Conservation (phyloP, 805 yeast species). For the Kodamaea kaohsiungensis region DNA sequence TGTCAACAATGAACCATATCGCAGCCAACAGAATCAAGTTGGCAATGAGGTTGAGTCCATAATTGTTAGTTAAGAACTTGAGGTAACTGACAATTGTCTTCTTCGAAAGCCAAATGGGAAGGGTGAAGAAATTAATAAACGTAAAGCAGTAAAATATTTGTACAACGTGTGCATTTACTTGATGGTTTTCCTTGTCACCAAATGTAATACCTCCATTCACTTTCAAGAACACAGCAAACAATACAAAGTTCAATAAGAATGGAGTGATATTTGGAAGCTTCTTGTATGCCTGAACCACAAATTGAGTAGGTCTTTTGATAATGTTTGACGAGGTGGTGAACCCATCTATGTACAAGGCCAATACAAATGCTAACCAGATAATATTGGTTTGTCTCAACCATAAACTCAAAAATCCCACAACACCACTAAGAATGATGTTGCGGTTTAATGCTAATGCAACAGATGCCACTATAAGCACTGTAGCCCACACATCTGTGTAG, state of each 20-base stretch:
- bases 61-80: conserved; percentile 22
- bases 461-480: conserved; percentile 61
- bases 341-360: conserved; percentile 55
- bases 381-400: conserved; percentile 89
- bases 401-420: conserved; percentile 62
- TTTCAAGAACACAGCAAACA: conserved; percentile 59
- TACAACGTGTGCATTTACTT: conserved; percentile 66
- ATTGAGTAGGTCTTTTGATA: conserved; percentile 17
- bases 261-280: conserved; percentile 44
- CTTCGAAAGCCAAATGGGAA: conserved; percentile 70
- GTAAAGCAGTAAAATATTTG: conserved; percentile 79
- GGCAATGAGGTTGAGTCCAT: conserved; percentile 18
- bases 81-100: conserved; percentile 43
- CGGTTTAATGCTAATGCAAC: conserved; percentile 45
- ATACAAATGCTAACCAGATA: conserved; percentile 73
- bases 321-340: conserved; percentile 18
- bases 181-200: conserved; percentile 90
- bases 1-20: conserved; percentile 50
- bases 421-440: conserved; percentile 41
- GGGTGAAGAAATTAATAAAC: conserved; percentile 63
- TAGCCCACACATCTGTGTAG: conserved; percentile 94
- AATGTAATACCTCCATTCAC: conserved; percentile 83
- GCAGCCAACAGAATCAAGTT: conserved; percentile 19
- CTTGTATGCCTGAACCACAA: conserved; percentile 14
- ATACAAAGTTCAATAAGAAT: conserved; percentile 48